Evolutionary conservation across 2,329 filamentous ascomycete species (phyloP).

Genomic region (Chaetomiaceae sp.): DNA sequence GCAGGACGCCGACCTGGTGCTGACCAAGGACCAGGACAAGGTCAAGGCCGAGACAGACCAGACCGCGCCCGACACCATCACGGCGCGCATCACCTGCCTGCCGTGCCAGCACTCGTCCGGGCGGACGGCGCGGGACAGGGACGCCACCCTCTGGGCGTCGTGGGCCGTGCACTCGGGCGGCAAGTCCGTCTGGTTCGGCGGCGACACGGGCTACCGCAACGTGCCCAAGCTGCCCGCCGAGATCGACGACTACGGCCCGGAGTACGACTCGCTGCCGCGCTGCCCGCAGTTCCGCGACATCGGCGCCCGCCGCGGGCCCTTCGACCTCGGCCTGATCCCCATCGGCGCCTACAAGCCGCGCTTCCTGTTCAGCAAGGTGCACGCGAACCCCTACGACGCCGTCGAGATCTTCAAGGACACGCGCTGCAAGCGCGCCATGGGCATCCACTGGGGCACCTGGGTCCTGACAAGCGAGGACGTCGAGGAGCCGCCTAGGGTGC

Average conservation of each 20-base stretch:
- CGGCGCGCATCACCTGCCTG: slow-evolving; percentile 67
- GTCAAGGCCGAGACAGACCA: slow-evolving; percentile 23
- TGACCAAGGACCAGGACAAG: slow-evolving; percentile 34
- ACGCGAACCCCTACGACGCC: slow-evolving; percentile 78
- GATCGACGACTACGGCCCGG: slow-evolving; percentile 64
- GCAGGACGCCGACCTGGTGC: slow-evolving; percentile 69
- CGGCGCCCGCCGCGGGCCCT: slow-evolving; percentile 71
- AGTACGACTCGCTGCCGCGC: slow-evolving; percentile 59
- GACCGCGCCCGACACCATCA: slow-evolving; percentile 45
- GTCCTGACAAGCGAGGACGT: slow-evolving; percentile 79
- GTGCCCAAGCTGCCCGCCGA: slow-evolving; percentile 59
- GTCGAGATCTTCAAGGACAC: slow-evolving; percentile 89
- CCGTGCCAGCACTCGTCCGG: slow-evolving; percentile 80
- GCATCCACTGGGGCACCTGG: slow-evolving; percentile 93
- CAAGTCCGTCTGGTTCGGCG: slow-evolving; percentile 79
- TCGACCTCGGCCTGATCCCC: slow-evolving; percentile 86
- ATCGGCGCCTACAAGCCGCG: slow-evolving; percentile 83
- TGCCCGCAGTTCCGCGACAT: slow-evolving; percentile 86
- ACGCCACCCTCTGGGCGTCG: slow-evolving; percentile 77
- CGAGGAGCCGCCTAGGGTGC: slow-evolving; percentile 67
- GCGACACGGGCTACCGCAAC: slow-evolving; percentile 83
- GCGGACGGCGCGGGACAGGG: slow-evolving; percentile 61
- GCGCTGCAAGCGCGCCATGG: slow-evolving; percentile 68
- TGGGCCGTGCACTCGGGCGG: slow-evolving; percentile 72
- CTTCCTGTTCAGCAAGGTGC: slow-evolving; percentile 68